Conservation (phyloP, 129 eudicot genomes). For the Flaveria bidentis region DNA sequence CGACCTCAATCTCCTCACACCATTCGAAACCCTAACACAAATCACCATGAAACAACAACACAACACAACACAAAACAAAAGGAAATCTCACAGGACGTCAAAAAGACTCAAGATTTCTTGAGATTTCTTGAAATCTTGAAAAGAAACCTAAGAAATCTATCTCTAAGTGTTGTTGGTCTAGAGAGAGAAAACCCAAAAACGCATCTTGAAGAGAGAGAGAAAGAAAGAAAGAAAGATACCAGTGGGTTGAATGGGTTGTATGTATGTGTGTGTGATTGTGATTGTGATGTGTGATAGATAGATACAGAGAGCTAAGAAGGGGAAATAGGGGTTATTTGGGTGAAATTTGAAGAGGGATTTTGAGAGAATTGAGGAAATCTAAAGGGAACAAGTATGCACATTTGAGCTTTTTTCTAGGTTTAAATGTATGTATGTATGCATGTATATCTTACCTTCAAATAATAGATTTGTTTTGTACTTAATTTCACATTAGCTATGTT, state of each 20-base stretch:
- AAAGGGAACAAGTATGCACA: slow-evolving; percentile 30
- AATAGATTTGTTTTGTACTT: no score
- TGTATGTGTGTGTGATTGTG: neutral
- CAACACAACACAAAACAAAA: slow-evolving; percentile 9
- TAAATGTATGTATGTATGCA: no score
- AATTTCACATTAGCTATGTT: no score
- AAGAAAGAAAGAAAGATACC: slow-evolving; percentile 19
- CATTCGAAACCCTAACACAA: slow-evolving; percentile 46
- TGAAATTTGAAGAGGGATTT: slow-evolving; percentile 30
- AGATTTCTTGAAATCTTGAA: neutral
- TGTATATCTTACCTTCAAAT: no score
- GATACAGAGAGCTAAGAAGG: slow-evolving; percentile 12
- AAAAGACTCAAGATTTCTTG: neutral
- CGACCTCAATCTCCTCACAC: slow-evolving; percentile 33
- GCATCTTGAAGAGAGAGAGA: slow-evolving; percentile 15
- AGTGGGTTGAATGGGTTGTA: slow-evolving; percentile 16
- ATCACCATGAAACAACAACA: slow-evolving; percentile 24
- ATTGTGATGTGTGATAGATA: neutral
- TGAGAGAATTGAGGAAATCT: slow-evolving; percentile 39
- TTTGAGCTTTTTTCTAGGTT: slow-evolving; percentile 7
- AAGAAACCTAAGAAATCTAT: slow-evolving; percentile 3
- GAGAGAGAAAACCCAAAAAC: slow-evolving; percentile 22
- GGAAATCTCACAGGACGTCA: slow-evolving; percentile 7
- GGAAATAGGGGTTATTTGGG: slow-evolving; percentile 31
- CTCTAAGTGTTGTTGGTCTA: neutral